A percentile compares a stretch with the other conserved stretches of the same genome.
Conservation (phyloP, 805 yeast genomes). For the Nakazawaea molendinolei region DNA sequence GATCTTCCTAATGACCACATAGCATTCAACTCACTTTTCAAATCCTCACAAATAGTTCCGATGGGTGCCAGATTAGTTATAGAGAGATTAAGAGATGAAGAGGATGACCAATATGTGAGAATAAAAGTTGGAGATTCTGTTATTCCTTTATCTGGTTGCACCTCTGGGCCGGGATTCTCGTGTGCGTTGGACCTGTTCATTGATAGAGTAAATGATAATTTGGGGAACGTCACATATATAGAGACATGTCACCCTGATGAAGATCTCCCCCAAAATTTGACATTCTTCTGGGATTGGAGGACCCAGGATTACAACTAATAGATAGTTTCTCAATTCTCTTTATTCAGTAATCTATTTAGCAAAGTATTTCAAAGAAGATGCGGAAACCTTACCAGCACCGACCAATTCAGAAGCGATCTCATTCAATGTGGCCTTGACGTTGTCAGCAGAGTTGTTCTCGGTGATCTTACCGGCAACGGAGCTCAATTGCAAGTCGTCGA, state of each 20-base stretch:
- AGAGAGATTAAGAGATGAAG: slow-evolving; percentile 37
- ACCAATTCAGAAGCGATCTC: slow-evolving; percentile 49
- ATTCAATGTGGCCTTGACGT: slow-evolving; percentile 52
- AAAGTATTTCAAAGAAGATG: slow-evolving; percentile 49
- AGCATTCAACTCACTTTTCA: slow-evolving; percentile 41
- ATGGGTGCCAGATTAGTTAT: slow-evolving; percentile 44
- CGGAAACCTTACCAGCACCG: slow-evolving; percentile 49
- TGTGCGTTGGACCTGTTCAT: slow-evolving; percentile 11
- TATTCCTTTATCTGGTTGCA: slow-evolving; percentile 39
- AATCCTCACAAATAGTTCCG: slow-evolving; percentile 40
- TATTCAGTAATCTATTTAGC: slow-evolving; percentile 1
- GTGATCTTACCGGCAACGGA: slow-evolving; percentile 65
- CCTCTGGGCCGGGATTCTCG: slow-evolving; percentile 44
- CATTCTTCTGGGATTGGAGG: slow-evolving; percentile 16
- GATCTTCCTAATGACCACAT: slow-evolving; percentile 36
- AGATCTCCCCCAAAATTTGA: slow-evolving; percentile 13
- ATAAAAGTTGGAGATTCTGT: slow-evolving; percentile 45
- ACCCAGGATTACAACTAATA: slow-evolving; percentile 11
- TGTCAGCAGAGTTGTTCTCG: slow-evolving; percentile 44
- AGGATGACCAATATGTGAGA: slow-evolving; percentile 31
- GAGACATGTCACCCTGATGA: slow-evolving; percentile 11
- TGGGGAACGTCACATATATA: slow-evolving; percentile 8
- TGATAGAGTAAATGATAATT: not conserved
- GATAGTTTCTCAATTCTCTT: not conserved
- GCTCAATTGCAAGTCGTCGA: slow-evolving; percentile 74